Base-by-base conservation (phyloP, 2,329 filamentous ascomycete species). In the Colletotrichum noveboracense region DNA sequence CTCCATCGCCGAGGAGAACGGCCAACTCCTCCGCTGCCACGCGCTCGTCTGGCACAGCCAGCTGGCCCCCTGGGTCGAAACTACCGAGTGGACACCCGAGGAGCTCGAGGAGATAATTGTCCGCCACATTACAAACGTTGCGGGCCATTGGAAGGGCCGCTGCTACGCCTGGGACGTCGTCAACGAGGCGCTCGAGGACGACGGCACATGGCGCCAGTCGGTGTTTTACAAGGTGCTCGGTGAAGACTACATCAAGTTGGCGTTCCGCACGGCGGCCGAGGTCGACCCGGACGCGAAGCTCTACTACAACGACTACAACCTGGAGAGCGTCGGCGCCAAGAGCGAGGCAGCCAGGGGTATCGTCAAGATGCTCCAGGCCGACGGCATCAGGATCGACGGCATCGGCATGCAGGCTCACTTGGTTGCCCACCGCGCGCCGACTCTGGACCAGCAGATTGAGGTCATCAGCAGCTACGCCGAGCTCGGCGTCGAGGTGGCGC, bases 91-190 rank as follows among this genome's bases (percentile, higher is more conserved):
- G 90, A 93, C 90, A 16, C 89, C 89, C 74, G 85, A 84, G 4
- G 90, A 91, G 55, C 87, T 95, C 5, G 88, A 87, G 16, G 83
- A 84, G 6, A 88, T 90, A 24, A 84, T 85, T 48, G 77, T 80
- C 81, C 89, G 89, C 68, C 92, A 94, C 82, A 90, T 94, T 78
- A 87, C 88, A 75, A 87, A 89, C 77, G 90, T 89, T 66, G 89
- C 90, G 8, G 85, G 83, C 16, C 88, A 93, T 82, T 93, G 89
- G 85, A 88, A 89, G 81, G 89, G 90, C 71, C 86, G 90, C 78
- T 92, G 91, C 82, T 90, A 91, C 80, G 87, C 88, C 34, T 94
- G 91, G 91, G 92, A 94, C 71, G 92, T 94, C 0, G 88, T 93
- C 28, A 94, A 94, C 81, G 92, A 94, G 84, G 89, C 88, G 6